These are phyloP conservation scores for Hibiscus trionum DNA, from an alignment of 345 rosid species.

Conservation along the genomic window DNA sequence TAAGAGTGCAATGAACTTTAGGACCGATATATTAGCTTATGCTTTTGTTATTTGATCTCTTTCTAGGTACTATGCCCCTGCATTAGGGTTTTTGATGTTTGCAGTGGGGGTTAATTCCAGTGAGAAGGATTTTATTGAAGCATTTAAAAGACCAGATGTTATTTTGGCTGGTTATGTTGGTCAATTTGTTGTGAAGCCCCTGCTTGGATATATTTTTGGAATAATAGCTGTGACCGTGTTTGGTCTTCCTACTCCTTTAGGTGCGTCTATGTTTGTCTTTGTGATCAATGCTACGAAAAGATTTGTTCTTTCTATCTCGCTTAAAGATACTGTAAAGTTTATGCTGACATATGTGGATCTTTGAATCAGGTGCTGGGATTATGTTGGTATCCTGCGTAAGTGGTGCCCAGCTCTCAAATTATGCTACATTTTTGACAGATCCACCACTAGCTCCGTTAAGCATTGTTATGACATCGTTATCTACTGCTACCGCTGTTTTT, in stretches of 20 bases:
- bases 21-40: slow-evolving; percentile 7
- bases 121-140: slow-evolving; percentile 81
- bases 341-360: slow-evolving; percentile 11
- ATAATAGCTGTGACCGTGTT: slow-evolving; percentile 48
- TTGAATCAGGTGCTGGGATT: slow-evolving; percentile 70
- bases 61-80: slow-evolving; percentile 88
- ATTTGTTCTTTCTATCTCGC: slow-evolving; percentile 1
- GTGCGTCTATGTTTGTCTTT: slow-evolving; percentile 25
- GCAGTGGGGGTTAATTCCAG: slow-evolving; percentile 91
- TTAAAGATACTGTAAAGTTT: neutral
- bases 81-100: slow-evolving; percentile 95
- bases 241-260: slow-evolving; percentile 74
- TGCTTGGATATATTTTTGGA: slow-evolving; percentile 83
- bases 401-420: slow-evolving; percentile 92
- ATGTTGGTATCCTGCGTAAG: slow-evolving; percentile 96
- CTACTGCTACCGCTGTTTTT: slow-evolving; percentile 81
- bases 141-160: slow-evolving; percentile 70
- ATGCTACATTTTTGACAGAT: slow-evolving; percentile 83
- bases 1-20: neutral
- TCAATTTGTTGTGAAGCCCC: slow-evolving; percentile 77
- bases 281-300: neutral
- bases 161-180: slow-evolving; percentile 73
- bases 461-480: slow-evolving; percentile 89
- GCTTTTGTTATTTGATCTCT: slow-evolving; percentile 5
- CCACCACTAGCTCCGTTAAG: slow-evolving; percentile 80